Conservation (phyloP, 305 asterid species). For the Plantago lanceolata region DNA sequence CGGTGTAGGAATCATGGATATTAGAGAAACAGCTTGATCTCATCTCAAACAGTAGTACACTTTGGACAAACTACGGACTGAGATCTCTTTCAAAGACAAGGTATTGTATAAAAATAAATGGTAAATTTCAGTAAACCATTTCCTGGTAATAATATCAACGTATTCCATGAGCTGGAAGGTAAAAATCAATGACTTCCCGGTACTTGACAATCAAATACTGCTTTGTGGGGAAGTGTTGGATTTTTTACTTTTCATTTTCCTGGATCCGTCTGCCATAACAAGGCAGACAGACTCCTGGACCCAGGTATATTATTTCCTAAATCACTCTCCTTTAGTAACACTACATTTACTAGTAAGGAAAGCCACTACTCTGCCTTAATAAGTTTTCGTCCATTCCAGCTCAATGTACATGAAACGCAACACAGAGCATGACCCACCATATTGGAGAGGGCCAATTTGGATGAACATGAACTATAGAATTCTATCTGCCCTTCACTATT, state of each 20-base stretch:
- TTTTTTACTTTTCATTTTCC: background rate
- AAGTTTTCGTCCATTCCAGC: slow-evolving; percentile 36
- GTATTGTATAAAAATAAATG: slow-evolving; percentile 26
- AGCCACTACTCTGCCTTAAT: no score
- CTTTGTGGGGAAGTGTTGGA: background rate
- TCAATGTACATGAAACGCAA: slow-evolving; percentile 89
- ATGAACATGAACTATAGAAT: slow-evolving; percentile 94
- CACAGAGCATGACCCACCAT: slow-evolving; percentile 95
- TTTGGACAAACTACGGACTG: slow-evolving; percentile 84
- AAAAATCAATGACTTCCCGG: background rate
- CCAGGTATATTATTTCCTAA: no score
- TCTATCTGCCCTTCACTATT: slow-evolving; percentile 80
- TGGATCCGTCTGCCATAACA: background rate
- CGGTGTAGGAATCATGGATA: slow-evolving; percentile 65
- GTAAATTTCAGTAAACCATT: background rate
- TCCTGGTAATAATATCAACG: no score
- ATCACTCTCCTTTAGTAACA: no score
- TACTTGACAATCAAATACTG: no score
- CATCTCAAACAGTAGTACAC: slow-evolving; percentile 66
- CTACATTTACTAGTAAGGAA: no score
- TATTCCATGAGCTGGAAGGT: background rate
- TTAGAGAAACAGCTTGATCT: slow-evolving; percentile 81
- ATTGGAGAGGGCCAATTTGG: slow-evolving; percentile 99
- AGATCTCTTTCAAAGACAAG: slow-evolving; percentile 90
- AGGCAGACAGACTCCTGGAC: background rate